Conservation (phyloP, 1,284 basidiomycete genomes). For the Trichosporon sp. region DNA sequence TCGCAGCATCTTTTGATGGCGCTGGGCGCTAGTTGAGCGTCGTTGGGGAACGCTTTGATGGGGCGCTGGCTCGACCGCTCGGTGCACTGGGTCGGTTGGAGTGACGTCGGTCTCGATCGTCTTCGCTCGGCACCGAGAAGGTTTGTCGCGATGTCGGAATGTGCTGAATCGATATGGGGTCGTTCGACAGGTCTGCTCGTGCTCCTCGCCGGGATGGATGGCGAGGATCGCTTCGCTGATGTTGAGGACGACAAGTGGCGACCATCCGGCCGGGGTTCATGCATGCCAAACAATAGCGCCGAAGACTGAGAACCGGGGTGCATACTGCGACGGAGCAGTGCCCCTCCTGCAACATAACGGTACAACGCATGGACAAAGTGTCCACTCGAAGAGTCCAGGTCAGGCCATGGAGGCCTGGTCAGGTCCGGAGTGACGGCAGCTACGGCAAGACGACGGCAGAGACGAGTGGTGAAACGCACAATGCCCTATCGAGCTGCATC, state of each 20-base stretch:
- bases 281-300: neutral
- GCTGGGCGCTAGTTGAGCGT: too few relatives aligned
- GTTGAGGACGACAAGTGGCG: neutral
- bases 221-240: neutral
- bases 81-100: neutral
- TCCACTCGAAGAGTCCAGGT: neutral
- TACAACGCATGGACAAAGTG: neutral
- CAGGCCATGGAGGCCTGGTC: neutral
- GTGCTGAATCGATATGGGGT: neutral
- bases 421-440: constrained; percentile 7
- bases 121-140: neutral
- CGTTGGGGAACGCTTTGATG: neutral
- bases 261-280: neutral
- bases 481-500: neutral
- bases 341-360: neutral
- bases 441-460: neutral
- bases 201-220: neutral
- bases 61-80: neutral
- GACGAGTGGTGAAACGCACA: constrained; percentile 4
- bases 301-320: too few relatives aligned
- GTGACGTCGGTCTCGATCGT: neutral
- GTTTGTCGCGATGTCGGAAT: neutral
- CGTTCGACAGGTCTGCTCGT: neutral
- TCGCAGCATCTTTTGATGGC: neutral
- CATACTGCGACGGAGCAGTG: neutral